Conservation (phyloP, 2,329 filamentous ascomycete species). For the Nemania sp. region DNA sequence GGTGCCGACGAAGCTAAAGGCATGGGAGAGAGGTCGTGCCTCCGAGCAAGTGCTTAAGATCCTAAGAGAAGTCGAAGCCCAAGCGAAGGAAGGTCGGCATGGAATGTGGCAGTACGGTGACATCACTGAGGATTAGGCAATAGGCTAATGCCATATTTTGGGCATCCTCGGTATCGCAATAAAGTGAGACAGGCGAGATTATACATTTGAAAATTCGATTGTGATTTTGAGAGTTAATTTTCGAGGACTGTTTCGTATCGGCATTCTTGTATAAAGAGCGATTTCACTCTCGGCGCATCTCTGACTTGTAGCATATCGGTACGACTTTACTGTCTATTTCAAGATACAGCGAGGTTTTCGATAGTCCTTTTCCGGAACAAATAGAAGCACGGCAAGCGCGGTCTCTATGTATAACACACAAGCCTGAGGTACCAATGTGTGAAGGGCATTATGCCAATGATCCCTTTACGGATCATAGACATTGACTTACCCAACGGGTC, state of each 20-base stretch:
- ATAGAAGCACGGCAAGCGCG: neutral
- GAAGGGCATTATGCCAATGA: too few relatives aligned
- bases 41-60: conserved; percentile 72
- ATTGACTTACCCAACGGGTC: too few relatives aligned
- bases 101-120: conserved; percentile 99
- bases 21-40: conserved; percentile 77
- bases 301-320: conserved; percentile 1
- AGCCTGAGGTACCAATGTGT: too few relatives aligned
- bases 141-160: neutral
- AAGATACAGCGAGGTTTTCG: too few relatives aligned
- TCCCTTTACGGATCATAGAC: too few relatives aligned
- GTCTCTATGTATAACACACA: too few relatives aligned
- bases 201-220: too few relatives aligned
- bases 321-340: neutral
- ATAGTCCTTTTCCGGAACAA: too few relatives aligned
- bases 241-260: too few relatives aligned
- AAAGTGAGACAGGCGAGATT: too few relatives aligned
- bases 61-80: conserved; percentile 71
- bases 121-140: conserved; percentile 77
- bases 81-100: conserved; percentile 77
- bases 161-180: too few relatives aligned
- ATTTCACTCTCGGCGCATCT: conserved; percentile 3
- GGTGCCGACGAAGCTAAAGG: conserved; percentile 88
- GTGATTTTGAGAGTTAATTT: too few relatives aligned
- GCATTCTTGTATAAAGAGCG: conserved; percentile 17